These are phyloP conservation scores for Stromatinia cepivora DNA, from an alignment of 2,329 filamentous ascomycete species.

Conservation along the genomic window DNA sequence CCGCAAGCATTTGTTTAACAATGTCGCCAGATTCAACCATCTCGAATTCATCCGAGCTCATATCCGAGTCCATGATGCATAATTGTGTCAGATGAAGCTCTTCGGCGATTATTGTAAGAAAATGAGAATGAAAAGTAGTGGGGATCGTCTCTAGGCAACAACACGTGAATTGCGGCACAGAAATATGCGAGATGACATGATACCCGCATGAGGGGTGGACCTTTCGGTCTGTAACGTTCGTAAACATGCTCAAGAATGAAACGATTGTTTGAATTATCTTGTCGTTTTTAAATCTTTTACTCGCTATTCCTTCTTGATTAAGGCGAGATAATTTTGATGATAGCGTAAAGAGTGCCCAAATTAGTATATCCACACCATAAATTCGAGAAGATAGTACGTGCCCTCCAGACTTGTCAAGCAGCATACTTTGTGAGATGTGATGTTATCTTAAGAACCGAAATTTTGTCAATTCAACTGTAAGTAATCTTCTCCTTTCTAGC, in stretches of 20 bases:
- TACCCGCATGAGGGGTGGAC: background rate
- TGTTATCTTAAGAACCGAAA: no score
- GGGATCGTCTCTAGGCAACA: background rate
- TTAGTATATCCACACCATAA: no score
- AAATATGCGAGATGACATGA: conserved; percentile 1
- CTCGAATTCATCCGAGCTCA: background rate
- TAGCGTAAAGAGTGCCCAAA: no score
- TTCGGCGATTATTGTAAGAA: background rate
- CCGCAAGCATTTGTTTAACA: background rate
- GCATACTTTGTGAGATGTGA: no score
- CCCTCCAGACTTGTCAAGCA: no score
- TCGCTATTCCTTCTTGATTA: no score
- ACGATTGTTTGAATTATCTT: no score
- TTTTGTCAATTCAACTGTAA: background rate
- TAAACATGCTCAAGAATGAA: no score
- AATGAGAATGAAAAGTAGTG: background rate
- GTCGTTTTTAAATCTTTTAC: no score
- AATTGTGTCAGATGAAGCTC: background rate
- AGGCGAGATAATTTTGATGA: no score
- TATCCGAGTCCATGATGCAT: background rate
- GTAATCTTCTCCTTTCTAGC: background rate
- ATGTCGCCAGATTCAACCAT: conserved; percentile 5
- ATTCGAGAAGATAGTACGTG: no score
- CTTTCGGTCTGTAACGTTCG: background rate
- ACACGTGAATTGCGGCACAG: background rate